Percentiles rank a stretch among this genome's conserved stretches.
Conservation (phyloP, 208 protist species). For the Leishmania tarentolae region DNA sequence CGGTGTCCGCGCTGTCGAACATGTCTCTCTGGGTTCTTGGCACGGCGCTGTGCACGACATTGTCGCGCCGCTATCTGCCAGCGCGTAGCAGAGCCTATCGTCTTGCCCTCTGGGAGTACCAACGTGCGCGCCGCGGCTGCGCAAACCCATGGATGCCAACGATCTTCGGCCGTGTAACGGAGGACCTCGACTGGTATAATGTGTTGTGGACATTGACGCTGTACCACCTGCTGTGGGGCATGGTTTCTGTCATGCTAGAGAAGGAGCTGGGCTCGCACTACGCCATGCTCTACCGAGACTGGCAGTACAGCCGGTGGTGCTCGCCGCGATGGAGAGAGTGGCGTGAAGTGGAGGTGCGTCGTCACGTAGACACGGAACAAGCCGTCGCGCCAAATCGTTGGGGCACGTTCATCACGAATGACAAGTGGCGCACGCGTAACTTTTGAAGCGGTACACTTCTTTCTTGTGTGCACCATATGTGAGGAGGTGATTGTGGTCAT, state of each 20-base stretch:
- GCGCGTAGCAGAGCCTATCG: slow-evolving; percentile 63
- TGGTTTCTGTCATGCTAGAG: slow-evolving; percentile 69
- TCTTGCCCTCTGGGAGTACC: slow-evolving; percentile 81
- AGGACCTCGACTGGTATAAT: slow-evolving; percentile 86
- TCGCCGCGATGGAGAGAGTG: slow-evolving; percentile 88
- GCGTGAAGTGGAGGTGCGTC: slow-evolving; percentile 75
- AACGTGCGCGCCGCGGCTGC: slow-evolving; percentile 54
- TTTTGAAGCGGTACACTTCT: slow-evolving; percentile 23
- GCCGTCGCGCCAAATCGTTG: slow-evolving; percentile 50
- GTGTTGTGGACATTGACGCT: slow-evolving; percentile 59
- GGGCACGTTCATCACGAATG: slow-evolving; percentile 73
- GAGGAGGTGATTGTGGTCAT: background rate
- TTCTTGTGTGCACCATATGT: background rate
- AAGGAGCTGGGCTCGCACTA: slow-evolving; percentile 76
- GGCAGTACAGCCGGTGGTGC: slow-evolving; percentile 74
- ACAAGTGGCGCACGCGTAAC: slow-evolving; percentile 65
- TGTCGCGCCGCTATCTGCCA: slow-evolving; percentile 49
- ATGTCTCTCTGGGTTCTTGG: slow-evolving; percentile 53
- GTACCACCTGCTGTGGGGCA: slow-evolving; percentile 83
- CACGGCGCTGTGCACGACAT: slow-evolving; percentile 46
- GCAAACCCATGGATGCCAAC: slow-evolving; percentile 67
- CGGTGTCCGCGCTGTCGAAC: slow-evolving; percentile 67
- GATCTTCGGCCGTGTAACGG: slow-evolving; percentile 65
- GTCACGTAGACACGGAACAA: slow-evolving; percentile 64
- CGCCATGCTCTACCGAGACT: slow-evolving; percentile 75